Evolutionary conservation across 2,329 filamentous ascomycete genomes (phyloP).

Genomic region (Zarea fungicola): DNA sequence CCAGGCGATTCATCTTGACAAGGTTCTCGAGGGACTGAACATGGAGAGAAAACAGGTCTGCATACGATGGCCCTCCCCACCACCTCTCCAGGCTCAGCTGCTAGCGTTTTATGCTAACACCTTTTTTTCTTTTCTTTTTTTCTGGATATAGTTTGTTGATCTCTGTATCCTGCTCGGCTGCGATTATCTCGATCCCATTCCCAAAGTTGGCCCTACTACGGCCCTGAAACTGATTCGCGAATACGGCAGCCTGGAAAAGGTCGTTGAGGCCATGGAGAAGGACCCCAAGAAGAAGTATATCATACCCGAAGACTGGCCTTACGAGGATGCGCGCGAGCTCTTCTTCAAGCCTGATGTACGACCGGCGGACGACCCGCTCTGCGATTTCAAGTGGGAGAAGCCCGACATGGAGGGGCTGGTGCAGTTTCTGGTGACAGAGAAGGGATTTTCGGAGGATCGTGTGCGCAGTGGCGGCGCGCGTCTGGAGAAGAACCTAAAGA

Average conservation of each 20-base stretch:
- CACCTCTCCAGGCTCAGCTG: not conserved
- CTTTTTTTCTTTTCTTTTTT: not conserved
- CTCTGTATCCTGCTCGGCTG: conserved; percentile 96
- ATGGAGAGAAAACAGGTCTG: conserved; percentile 77
- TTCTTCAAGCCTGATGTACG: conserved; percentile 91
- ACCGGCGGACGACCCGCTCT: conserved; percentile 73
- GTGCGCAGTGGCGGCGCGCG: conserved; percentile 74
- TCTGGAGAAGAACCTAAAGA: conserved; percentile 86
- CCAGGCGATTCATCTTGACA: conserved; percentile 85
- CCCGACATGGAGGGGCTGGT: conserved; percentile 88
- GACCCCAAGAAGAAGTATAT: conserved; percentile 74
- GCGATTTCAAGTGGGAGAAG: conserved; percentile 96
- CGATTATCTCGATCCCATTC: conserved; percentile 95
- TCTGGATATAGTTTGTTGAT: conserved; percentile 72
- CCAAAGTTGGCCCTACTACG: conserved; percentile 87
- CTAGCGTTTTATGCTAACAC: not conserved
- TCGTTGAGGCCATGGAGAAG: conserved; percentile 74
- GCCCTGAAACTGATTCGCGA: conserved; percentile 93
- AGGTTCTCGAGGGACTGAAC: conserved; percentile 75
- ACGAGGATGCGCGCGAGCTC: conserved; percentile 80
- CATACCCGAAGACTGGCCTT: conserved; percentile 96
- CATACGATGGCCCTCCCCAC: not conserved
- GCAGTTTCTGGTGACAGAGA: conserved; percentile 85
- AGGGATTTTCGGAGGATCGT: conserved; percentile 94
- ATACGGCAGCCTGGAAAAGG: conserved; percentile 78